These are phyloP conservation scores for Lodderomyces margitis DNA, from an alignment of 1,139 yeast genomes.

Conservation along the genomic window DNA sequence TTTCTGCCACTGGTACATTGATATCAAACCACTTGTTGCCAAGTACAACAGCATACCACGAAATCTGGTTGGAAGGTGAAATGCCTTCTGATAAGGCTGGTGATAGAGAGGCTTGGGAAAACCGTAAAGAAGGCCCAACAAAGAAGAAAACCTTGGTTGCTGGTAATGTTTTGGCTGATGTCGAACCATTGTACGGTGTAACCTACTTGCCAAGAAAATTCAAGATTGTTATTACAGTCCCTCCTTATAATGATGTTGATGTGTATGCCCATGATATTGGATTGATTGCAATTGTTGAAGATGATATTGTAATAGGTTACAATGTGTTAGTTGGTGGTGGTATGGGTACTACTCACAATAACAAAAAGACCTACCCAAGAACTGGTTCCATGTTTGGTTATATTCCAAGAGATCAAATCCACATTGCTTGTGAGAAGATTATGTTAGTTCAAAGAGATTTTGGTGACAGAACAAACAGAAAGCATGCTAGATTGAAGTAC, in stretches of 20 bases:
- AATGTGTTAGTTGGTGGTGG: constrained; percentile 96
- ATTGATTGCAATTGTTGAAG: constrained; percentile 80
- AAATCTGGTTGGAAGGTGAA: constrained; percentile 91
- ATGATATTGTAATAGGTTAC: constrained; percentile 67
- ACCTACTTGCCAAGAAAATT: constrained; percentile 93
- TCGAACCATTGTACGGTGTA: constrained; percentile 86
- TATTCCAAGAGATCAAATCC: constrained; percentile 64
- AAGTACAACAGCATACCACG: constrained; percentile 92
- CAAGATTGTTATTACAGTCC: constrained; percentile 91
- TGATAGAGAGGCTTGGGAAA: constrained; percentile 69
- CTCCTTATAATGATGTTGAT: constrained; percentile 96
- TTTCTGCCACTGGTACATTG: constrained; percentile 57
- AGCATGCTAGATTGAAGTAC: constrained; percentile 96
- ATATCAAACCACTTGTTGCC: constrained; percentile 87
- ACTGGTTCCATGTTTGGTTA: constrained; percentile 87
- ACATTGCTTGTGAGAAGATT: constrained; percentile 82
- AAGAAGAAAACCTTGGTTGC: constrained; percentile 81
- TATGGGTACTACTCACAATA: constrained; percentile 98
- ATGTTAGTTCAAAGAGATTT: constrained; percentile 93
- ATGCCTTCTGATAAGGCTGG: constrained; percentile 70
- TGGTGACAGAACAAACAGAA: constrained; percentile 96
- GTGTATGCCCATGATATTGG: constrained; percentile 96
- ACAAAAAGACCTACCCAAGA: constrained; percentile 95
- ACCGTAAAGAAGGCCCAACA: constrained; percentile 74
- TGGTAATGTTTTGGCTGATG: constrained; percentile 80